A percentile compares a stretch with the other conserved stretches of the same genome.
These are phyloP conservation scores for Cytospora chrysosperma DNA, from an alignment of 2,329 filamentous ascomycete species.

Conservation along the genomic window DNA sequence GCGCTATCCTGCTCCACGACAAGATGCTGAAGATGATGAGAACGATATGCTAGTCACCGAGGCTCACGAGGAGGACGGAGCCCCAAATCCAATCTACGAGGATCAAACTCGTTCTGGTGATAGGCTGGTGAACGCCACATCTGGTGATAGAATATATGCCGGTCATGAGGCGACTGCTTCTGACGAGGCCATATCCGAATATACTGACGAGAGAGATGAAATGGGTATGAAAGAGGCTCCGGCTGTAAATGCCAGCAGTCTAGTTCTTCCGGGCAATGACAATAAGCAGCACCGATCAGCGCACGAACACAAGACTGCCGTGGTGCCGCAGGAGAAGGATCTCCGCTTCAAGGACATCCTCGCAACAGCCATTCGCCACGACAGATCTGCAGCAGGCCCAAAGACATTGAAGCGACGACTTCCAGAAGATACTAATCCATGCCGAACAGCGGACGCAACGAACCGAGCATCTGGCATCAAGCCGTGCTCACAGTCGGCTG, in stretches of 20 bases:
- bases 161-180: background rate
- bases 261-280: background rate
- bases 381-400: no score
- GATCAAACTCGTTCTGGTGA: background rate
- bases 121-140: background rate
- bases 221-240: background rate
- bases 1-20: background rate
- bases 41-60: background rate
- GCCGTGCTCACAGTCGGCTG: no score
- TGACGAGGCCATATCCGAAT: background rate
- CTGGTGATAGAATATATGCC: background rate
- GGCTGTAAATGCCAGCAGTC: background rate
- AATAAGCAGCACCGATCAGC: background rate
- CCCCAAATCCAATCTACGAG: background rate
- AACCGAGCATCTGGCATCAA: background rate
- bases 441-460: background rate
- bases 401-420: background rate
- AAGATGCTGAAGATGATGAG: background rate
- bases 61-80: background rate
- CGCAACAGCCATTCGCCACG: background rate
- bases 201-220: background rate
- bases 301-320: background rate
- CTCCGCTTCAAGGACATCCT: background rate
- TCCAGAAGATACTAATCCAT: background rate
- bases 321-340: background rate